These are phyloP conservation scores for Hypoxylon sp. DNA, from an alignment of 2,329 filamentous ascomycete genomes.

Conservation along the genomic window DNA sequence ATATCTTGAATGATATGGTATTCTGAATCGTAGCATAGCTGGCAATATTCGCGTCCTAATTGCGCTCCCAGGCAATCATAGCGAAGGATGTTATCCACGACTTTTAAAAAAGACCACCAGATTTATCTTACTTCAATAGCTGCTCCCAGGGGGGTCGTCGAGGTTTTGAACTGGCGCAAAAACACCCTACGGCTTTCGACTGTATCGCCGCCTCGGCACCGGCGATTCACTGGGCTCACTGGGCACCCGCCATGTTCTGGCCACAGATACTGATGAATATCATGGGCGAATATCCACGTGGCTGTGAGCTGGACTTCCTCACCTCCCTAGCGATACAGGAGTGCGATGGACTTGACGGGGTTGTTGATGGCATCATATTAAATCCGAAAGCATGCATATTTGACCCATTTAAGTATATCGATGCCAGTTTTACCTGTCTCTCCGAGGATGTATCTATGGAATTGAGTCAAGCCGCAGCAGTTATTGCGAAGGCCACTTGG, in stretches of 20 bases:
- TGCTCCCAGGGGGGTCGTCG: slow-evolving; percentile 63
- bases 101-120: slow-evolving; percentile 51
- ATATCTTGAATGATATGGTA: slow-evolving; percentile 14
- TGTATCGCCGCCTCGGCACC: slow-evolving; percentile 54
- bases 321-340: slow-evolving; percentile 8
- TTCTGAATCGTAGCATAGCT: not conserved
- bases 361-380: slow-evolving; percentile 51
- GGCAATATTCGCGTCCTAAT: too few species aligned
- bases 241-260: slow-evolving; percentile 11
- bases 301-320: slow-evolving; percentile 48
- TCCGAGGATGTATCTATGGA: too few species aligned
- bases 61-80: slow-evolving; percentile 50
- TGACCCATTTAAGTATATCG: slow-evolving; percentile 30
- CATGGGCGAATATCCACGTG: slow-evolving; percentile 44
- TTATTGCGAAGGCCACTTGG: slow-evolving; percentile 24
- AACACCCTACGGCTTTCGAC: slow-evolving; percentile 60
- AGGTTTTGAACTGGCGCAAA: slow-evolving; percentile 56
- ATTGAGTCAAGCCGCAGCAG: too few species aligned
- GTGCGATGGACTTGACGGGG: slow-evolving; percentile 52
- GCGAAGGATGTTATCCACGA: slow-evolving; percentile 52
- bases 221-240: slow-evolving; percentile 43
- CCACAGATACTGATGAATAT: slow-evolving; percentile 42
- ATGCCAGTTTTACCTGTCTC: too few species aligned
- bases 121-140: slow-evolving; percentile 57
- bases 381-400: slow-evolving; percentile 48